A percentile compares a stretch with the other conserved stretches of the same genome.
These are phyloP conservation scores for Fraxinus latifolia DNA, from an alignment of 305 asterid species.

Conservation along the genomic window DNA sequence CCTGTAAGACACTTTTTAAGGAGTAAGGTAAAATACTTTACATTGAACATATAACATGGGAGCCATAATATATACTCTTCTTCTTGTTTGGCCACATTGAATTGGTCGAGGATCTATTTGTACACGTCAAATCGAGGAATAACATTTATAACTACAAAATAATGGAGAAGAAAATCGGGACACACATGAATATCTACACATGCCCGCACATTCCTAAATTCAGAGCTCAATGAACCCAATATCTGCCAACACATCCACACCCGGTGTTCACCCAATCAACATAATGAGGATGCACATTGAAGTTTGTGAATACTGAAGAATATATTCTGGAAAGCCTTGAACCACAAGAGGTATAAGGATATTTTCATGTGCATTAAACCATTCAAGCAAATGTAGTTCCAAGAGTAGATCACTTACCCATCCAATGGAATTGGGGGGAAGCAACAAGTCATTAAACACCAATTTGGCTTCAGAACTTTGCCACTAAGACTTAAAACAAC, in stretches of 20 bases:
- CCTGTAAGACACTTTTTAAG: background rate
- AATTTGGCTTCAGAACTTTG: slow-evolving; percentile 75
- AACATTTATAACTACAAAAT: slow-evolving; percentile 8
- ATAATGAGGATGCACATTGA: background rate
- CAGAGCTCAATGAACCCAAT: slow-evolving; percentile 15
- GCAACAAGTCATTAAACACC: slow-evolving; percentile 97
- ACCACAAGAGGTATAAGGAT: background rate
- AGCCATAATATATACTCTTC: background rate
- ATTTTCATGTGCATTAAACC: slow-evolving; percentile 8
- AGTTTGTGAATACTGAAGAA: slow-evolving; percentile 10
- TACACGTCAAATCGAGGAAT: background rate
- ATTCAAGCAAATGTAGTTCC: slow-evolving; percentile 22
- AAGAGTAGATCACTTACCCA: slow-evolving; percentile 65
- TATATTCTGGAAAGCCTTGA: background rate
- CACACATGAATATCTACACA: background rate
- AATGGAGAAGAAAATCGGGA: background rate
- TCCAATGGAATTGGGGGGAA: slow-evolving; percentile 82
- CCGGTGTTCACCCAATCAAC: slow-evolving; percentile 16
- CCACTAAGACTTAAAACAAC: slow-evolving; percentile 86
- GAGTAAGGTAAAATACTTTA: background rate
- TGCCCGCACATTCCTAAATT: background rate
- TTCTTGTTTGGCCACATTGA: background rate
- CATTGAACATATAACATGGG: background rate
- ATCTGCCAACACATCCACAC: slow-evolving; percentile 14
- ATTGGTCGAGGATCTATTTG: slow-evolving; percentile 9